Evolutionary conservation across 129 eudicot species (phyloP).

Genomic region (carrot (Daucus carota)): DNA sequence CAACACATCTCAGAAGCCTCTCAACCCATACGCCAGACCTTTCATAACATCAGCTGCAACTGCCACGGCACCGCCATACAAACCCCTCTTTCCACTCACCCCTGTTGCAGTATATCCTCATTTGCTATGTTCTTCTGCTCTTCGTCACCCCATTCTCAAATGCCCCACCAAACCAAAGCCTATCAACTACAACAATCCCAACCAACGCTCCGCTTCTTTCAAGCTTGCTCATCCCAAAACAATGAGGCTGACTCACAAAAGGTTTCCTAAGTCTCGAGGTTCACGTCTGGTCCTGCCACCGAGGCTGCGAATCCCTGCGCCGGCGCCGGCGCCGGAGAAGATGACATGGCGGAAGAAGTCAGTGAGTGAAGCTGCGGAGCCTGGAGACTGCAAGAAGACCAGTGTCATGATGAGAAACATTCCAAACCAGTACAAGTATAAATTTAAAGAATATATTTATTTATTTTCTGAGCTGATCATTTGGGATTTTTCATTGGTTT

Average conservation of each 20-base stretch:
- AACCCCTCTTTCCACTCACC: neutral
- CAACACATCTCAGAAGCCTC: neutral
- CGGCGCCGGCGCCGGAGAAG: neutral
- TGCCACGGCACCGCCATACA: neutral
- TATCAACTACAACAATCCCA: too few relatives aligned
- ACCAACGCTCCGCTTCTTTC: neutral
- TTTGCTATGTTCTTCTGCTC: neutral
- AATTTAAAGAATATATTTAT: too few relatives aligned
- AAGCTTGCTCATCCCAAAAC: neutral
- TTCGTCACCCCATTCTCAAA: neutral
- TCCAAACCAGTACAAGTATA: neutral
- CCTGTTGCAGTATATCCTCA: neutral
- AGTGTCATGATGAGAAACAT: conserved; percentile 5
- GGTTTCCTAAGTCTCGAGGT: neutral
- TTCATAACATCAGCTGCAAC: neutral
- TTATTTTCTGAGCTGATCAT: too few relatives aligned
- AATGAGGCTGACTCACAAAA: neutral
- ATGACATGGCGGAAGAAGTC: neutral
- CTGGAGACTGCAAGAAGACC: neutral
- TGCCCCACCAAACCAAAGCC: neutral
- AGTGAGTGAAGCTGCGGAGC: neutral
- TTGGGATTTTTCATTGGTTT: too few relatives aligned
- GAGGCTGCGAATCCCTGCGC: neutral
- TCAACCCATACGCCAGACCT: neutral
- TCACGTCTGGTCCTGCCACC: neutral